Conservation (phyloP, 768 basidiomycete species). For the Paxillus ammoniavirescens region DNA sequence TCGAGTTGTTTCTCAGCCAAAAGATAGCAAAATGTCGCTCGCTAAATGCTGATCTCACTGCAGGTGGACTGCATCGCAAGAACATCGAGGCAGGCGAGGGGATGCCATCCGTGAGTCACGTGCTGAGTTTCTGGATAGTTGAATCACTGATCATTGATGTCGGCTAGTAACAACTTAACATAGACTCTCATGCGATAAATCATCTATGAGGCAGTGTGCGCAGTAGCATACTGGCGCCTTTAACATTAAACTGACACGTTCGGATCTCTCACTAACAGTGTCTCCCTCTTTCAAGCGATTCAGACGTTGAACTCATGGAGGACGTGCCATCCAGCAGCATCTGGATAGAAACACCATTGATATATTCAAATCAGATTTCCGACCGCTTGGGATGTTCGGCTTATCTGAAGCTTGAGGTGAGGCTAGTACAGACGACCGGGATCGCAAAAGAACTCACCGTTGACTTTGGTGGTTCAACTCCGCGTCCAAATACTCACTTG, state of each 20-base stretch:
- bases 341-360: conserved; percentile 65
- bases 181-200: too few species aligned
- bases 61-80: too few species aligned
- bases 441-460: not conserved
- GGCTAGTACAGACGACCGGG: conserved; percentile 2
- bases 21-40: too few species aligned
- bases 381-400: conserved; percentile 47
- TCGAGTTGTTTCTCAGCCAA: too few species aligned
- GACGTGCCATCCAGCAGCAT: conserved; percentile 21
- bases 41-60: too few species aligned
- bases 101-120: too few species aligned
- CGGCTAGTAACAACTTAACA: too few species aligned
- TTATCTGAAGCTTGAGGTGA: conserved; percentile 74
- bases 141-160: too few species aligned
- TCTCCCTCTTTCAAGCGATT: not conserved
- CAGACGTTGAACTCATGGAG: conserved; percentile 6
- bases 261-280: not conserved
- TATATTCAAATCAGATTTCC: conserved; percentile 61
- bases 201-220: not conserved
- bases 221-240: not conserved
- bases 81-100: too few species aligned
- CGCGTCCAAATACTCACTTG: not conserved
- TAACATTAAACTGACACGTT: not conserved
- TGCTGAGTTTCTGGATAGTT: too few species aligned
- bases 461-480: too few species aligned